Evolutionary conservation across 331 rosid species (phyloP).

Genomic region (Prunus yedoensis): DNA sequence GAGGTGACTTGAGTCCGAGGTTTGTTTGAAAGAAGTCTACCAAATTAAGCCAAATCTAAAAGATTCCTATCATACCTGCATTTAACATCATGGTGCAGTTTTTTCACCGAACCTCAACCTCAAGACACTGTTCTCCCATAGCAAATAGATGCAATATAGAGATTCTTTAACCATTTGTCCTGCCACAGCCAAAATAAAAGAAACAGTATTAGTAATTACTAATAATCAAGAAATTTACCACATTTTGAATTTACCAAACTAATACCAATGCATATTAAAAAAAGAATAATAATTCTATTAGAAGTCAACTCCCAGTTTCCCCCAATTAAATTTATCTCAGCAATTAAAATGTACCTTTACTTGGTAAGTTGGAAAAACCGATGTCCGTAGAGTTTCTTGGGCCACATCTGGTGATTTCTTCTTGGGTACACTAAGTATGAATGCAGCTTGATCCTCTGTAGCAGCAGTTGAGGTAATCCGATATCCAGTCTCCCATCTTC

Average conservation of each 20-base stretch:
- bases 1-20: neutral
- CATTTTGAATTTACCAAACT: neutral
- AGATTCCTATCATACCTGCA: conserved; percentile 22
- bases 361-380: conserved; percentile 39
- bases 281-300: neutral
- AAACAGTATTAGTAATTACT: too few species aligned
- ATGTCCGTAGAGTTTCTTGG: conserved; percentile 45
- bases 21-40: neutral
- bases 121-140: conserved; percentile 46
- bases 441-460: conserved; percentile 49
- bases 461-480: conserved; percentile 50
- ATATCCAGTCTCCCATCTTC: conserved; percentile 48
- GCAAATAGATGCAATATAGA: conserved; percentile 42
- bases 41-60: neutral
- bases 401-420: conserved; percentile 39
- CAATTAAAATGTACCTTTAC: conserved; percentile 35
- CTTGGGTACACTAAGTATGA: conserved; percentile 46
- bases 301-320: neutral
- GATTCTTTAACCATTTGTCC: conserved; percentile 48
- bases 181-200: conserved; percentile 17
- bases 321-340: neutral
- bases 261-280: neutral
- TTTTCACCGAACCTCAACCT: conserved; percentile 14
- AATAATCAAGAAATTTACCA: neutral
- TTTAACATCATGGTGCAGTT: conserved; percentile 11